These are phyloP conservation scores for Phoma sp. DNA, from an alignment of 2,329 filamentous ascomycete genomes.

Conservation along the genomic window DNA sequence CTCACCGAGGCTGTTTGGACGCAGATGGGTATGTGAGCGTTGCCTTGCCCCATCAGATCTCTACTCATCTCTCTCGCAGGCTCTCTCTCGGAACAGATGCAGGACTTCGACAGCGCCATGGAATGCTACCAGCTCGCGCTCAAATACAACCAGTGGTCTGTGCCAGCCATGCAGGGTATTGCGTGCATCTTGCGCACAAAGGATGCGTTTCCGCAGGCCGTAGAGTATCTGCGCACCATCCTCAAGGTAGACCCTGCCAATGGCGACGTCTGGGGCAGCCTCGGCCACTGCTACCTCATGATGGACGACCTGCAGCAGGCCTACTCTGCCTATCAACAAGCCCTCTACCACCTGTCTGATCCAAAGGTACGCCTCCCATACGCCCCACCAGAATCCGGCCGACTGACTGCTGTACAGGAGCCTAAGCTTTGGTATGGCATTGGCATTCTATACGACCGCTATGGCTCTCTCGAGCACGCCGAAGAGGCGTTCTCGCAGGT, in stretches of 20 bases:
- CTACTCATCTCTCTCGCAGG: conserved; percentile 59
- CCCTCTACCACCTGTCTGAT: conserved; percentile 88
- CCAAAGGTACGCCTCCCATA: conserved; percentile 71
- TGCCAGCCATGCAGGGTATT: conserved; percentile 91
- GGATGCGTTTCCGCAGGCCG: conserved; percentile 91
- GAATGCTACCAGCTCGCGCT: conserved; percentile 89
- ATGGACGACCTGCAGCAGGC: conserved; percentile 97
- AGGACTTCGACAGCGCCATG: conserved; percentile 87
- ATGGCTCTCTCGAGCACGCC: conserved; percentile 94
- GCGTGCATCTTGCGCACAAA: conserved; percentile 88
- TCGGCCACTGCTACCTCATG: conserved; percentile 98
- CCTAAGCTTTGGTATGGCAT: conserved; percentile 99
- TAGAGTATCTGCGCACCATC: conserved; percentile 91
- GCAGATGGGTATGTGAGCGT: conserved; percentile 75
- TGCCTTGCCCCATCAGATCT: conserved; percentile 22
- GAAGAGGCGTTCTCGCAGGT: conserved; percentile 98
- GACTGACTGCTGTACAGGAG: conserved; percentile 62
- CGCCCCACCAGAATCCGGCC: background rate
- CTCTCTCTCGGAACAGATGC: conserved; percentile 83
- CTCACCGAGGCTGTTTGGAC: conserved; percentile 92
- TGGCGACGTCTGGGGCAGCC: conserved; percentile 94
- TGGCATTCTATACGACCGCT: conserved; percentile 94
- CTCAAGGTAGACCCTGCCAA: conserved; percentile 87
- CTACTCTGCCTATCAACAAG: conserved; percentile 95
- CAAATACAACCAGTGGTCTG: conserved; percentile 84